Evolutionary conservation across 495 filamentous ascomycete species (phyloP).

Genomic region (Letharia lupina): DNA sequence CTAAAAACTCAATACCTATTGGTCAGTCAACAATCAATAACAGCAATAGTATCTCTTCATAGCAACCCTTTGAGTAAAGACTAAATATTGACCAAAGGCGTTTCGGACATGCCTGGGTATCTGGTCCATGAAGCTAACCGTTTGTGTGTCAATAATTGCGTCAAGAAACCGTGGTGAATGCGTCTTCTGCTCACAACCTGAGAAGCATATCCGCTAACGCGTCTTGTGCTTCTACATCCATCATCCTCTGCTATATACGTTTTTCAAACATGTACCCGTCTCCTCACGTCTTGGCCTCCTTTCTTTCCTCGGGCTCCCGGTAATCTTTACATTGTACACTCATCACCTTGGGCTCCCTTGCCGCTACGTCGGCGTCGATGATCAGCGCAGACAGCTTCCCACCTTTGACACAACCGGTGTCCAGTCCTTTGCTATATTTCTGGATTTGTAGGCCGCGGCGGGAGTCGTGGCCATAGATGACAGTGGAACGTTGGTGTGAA

Average conservation of each 20-base stretch:
- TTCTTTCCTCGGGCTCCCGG: slow-evolving; percentile 6
- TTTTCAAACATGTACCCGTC: neutral
- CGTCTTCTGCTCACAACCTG: neutral
- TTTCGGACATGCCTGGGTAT: slow-evolving; percentile 1
- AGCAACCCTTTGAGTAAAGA: neutral
- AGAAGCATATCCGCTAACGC: neutral
- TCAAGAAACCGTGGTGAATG: slow-evolving; percentile 3
- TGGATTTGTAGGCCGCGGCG: slow-evolving; percentile 57
- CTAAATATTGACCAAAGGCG: neutral
- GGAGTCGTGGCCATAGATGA: slow-evolving; percentile 85
- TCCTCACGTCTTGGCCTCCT: neutral
- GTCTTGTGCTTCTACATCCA: neutral
- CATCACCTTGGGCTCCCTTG: slow-evolving; percentile 10
- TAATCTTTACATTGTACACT: slow-evolving; percentile 26
- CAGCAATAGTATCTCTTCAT: neutral
- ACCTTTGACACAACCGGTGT: slow-evolving; percentile 71
- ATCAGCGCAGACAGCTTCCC: slow-evolving; percentile 69
- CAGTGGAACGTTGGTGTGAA: slow-evolving; percentile 34
- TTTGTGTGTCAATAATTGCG: neutral
- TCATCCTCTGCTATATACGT: neutral
- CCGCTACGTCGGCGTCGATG: slow-evolving; percentile 34
- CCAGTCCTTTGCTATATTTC: slow-evolving; percentile 73
- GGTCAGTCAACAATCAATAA: neutral
- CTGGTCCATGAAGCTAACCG: slow-evolving; percentile 1
- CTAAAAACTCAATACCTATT: neutral